Conservation (phyloP, 2,329 filamentous ascomycete species). For the Fusarium musae region DNA sequence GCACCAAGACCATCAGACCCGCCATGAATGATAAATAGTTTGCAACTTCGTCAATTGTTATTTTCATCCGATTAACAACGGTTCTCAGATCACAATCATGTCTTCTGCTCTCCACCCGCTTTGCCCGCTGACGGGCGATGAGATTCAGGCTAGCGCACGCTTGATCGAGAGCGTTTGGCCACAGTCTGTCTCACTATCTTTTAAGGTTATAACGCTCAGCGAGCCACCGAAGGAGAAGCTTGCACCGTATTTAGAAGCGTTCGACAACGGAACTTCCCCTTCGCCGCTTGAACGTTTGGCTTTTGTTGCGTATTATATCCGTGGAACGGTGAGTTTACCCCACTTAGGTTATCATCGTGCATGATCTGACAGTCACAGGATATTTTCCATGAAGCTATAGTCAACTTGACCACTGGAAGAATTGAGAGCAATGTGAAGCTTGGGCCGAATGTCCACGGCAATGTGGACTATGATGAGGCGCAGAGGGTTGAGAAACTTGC, state of each 20-base stretch:
- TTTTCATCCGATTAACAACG: background rate
- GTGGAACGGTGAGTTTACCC: constrained; percentile 13
- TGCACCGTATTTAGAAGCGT: constrained; percentile 21
- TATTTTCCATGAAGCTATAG: constrained; percentile 31
- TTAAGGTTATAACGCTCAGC: constrained; percentile 36
- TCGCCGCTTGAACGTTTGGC: constrained; percentile 20
- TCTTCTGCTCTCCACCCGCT: constrained; percentile 20
- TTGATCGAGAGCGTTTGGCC: constrained; percentile 30
- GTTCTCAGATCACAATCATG: background rate
- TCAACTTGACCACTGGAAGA: constrained; percentile 23
- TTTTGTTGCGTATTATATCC: constrained; percentile 35
- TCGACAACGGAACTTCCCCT: constrained; percentile 5
- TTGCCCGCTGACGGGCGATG: constrained; percentile 23
- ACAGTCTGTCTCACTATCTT: constrained; percentile 20
- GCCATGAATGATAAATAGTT: constrained; percentile 12
- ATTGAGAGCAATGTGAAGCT: constrained; percentile 36
- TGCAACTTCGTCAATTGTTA: background rate
- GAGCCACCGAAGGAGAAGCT: constrained; percentile 32
- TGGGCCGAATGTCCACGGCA: constrained; percentile 26
- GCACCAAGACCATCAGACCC: background rate
- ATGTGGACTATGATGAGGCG: constrained; percentile 31
- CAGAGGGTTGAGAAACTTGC: constrained; percentile 34
- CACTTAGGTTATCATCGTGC: rapidly evolving
- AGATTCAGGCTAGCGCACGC: constrained; percentile 29
- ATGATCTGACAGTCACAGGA: constrained; percentile 8